Base-by-base conservation (phyloP, 768 basidiomycete species). In the Roridomyces roridus region DNA sequence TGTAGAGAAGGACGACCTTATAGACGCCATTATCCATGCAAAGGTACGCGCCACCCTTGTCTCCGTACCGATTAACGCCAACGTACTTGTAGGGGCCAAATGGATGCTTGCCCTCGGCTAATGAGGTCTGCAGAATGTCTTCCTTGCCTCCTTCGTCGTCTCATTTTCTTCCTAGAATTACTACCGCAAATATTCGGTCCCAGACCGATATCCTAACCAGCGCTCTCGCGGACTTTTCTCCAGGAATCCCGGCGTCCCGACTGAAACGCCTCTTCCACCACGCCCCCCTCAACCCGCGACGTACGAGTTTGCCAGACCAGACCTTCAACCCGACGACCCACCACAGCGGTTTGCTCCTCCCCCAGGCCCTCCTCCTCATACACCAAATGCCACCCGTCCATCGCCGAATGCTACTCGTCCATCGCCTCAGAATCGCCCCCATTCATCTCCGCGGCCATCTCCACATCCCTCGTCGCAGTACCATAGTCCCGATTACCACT, bases 1-100 rank as follows among this genome's bases (percentile, higher is more conserved):
- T 2, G 77, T 91, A 15, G 91, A 93, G 69, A 92, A 92, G 71
- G 86, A 89, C 47, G 91, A 92, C 67, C 73, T 92, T 41, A 84
- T 92, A 35, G 87, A 91, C 46, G 82, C 77, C 36, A 81, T 89
- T 42, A 41, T 91, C 67, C 66, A 64, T 12, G 77, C 77, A 14
- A 77, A 77, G 65, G 91, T 90, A 66, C 50, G 83, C 72, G n/a
- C 26, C 18, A 26, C 34, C 11, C n/a, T 28, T 23, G 1, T 1
- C 36, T 39, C 14, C 7, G 9, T 21, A 26, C 53, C 23, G 36
- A 23, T 51, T 5, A 29, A 29, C n/a, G 36, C 7, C 47, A 21
- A 39, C 7, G 18, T 17, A 36, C 23, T 6, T 23, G 11, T 43
- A 91, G 89, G 80, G 69, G 11, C 64, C 70, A 17, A 83, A 85